These are phyloP conservation scores for Penicillium polonicum DNA, from an alignment of 2,329 filamentous ascomycete genomes.

Conservation along the genomic window DNA sequence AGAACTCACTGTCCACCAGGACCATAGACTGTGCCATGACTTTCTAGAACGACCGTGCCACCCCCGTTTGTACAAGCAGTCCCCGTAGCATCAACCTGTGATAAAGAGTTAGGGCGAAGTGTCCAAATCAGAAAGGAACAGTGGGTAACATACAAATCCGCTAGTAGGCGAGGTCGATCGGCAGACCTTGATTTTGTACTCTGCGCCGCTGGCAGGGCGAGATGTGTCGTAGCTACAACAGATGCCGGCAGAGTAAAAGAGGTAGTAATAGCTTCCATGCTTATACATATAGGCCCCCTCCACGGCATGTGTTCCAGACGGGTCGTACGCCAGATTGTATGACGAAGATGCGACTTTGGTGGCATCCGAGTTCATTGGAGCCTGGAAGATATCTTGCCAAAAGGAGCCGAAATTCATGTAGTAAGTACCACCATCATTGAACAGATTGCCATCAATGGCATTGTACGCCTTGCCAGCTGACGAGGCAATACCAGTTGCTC, in stretches of 20 bases:
- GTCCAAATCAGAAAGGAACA: not conserved
- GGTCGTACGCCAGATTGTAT: constrained; percentile 56
- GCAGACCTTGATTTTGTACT: constrained; percentile 67
- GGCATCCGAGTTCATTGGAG: constrained; percentile 46
- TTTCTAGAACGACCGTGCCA: constrained; percentile 61
- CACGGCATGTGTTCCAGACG: constrained; percentile 51
- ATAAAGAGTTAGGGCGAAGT: not conserved
- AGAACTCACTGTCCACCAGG: constrained; percentile 63
- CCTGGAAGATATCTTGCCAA: constrained; percentile 65
- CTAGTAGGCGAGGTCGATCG: constrained; percentile 54
- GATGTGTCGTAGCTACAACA: constrained; percentile 60
- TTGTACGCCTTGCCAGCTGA: constrained; percentile 51
- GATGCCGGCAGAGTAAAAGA: constrained; percentile 61
- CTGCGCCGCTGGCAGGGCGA: constrained; percentile 55
- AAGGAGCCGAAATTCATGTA: constrained; percentile 66
- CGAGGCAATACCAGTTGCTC: constrained; percentile 38
- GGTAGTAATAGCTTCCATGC: constrained; percentile 59
- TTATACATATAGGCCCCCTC: constrained; percentile 60
- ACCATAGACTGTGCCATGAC: constrained; percentile 61
- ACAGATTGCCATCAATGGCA: constrained; percentile 60
- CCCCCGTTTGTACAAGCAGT: constrained; percentile 55
- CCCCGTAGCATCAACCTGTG: constrained; percentile 53
- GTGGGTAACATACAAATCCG: constrained; percentile 48
- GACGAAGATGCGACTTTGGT: constrained; percentile 34
- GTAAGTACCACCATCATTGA: constrained; percentile 44